phyloP scores from a whole-genome alignment of 2,329 filamentous ascomycete species.

The Aureobasidium sp. region DNA sequence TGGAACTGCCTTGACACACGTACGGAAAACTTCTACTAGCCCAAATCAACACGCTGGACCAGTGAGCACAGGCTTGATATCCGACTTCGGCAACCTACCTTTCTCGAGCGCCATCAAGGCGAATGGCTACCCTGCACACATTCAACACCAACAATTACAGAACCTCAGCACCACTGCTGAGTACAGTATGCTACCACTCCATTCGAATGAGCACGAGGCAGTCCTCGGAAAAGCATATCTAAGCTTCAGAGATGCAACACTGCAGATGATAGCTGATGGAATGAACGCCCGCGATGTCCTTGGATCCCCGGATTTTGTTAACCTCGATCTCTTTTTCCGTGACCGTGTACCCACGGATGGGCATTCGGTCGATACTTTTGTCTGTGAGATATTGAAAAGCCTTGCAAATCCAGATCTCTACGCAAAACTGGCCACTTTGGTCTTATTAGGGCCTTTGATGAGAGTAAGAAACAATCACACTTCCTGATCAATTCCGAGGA shows the following conservation, averaged over 20 bases:
- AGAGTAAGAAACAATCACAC: background rate
- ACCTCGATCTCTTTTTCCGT: conserved; percentile 3
- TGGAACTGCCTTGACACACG: background rate
- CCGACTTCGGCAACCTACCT: conserved; percentile 5
- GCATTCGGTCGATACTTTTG: background rate
- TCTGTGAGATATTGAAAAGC: conserved; percentile 3
- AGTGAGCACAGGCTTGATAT: background rate
- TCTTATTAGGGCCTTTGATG: background rate
- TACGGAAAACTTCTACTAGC: background rate
- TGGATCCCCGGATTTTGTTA: background rate
- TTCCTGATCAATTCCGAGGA: too few species aligned
- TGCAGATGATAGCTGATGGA: conserved; percentile 8
- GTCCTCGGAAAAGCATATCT: background rate
- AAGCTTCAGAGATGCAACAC: background rate
- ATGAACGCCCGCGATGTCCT: background rate
- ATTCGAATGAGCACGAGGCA: background rate
- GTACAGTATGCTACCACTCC: conserved; percentile 1
- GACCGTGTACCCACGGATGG: background rate
- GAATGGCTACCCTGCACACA: conserved; percentile 6
- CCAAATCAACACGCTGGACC: background rate
- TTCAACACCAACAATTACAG: conserved; percentile 2
- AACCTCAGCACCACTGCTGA: background rate
- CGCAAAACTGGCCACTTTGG: conserved; percentile 1
- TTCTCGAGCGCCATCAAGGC: conserved; percentile 9
- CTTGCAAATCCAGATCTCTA: conserved; percentile 3